Base-by-base conservation (phyloP, 768 basidiomycete species). In the Suillus sp. region DNA sequence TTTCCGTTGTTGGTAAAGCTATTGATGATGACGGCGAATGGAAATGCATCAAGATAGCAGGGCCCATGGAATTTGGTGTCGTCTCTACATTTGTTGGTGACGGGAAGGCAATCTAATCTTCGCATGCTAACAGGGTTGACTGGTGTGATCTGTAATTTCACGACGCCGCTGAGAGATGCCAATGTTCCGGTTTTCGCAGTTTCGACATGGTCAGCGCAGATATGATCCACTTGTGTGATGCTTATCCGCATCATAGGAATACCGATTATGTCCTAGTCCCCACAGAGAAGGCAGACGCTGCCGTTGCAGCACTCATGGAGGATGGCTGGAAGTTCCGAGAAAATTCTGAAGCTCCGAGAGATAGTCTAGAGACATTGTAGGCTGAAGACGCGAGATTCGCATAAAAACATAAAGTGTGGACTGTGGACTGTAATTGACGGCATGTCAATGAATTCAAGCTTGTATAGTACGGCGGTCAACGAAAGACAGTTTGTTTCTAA, bases 261-360 rank as follows among this genome's bases (percentile, higher is more conserved):
- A 89, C 88, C 6, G 88, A 89, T 69, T 87, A 86, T 69, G 75
- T 89, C 13, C 72, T 89, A 30, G 81, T 90, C 25, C 83, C 84
- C 18, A 76, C 73, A 59, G 80, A 77, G 37, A 78, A 78, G 69
- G 67, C 79, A 9, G 66, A 70, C 30, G 73, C 76, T 25, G 85
- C 85, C 7, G 74, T 82, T 4, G 61, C 72, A 32, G 78, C 77
- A 2, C 74, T 89, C 35, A 72, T 74, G 56, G 65, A 69, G 37
- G 84, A 88, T 69, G 85, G 85, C 2, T 89, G 88, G 86, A 20
- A 64, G 53, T 74, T 72, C 53, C 50, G 51, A 20, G 60, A 63
- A 32, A 51, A 55, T n/a, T 67, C 22, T 55, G 18, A 30, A 20
- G 25, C 27, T 16, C 13, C 53, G 11, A 14, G 22, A 18, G 25